phyloP scores from a whole-genome alignment of 75 land plant species.

The Cunninghamia lanceolata region DNA sequence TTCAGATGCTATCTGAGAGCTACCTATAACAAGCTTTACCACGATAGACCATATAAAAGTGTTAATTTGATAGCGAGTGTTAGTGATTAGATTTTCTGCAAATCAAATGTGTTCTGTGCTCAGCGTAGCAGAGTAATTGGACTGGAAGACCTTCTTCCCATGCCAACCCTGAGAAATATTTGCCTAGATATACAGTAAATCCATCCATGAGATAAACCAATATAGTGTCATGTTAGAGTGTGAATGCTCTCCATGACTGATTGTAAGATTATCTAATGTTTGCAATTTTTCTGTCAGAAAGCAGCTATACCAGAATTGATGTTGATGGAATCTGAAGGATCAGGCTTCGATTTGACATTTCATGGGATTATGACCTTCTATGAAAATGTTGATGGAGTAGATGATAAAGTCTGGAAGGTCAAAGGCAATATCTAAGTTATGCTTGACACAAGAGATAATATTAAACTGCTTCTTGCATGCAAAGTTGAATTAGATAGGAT shows the following conservation, averaged over 20 bases:
- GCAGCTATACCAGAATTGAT: neutral
- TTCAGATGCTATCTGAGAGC: neutral
- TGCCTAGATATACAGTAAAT: neutral
- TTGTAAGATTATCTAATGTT: no score
- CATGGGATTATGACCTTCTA: neutral
- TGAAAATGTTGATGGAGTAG: neutral
- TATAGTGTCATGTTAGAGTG: neutral
- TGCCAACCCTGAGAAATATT: neutral
- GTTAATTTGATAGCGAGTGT: no score
- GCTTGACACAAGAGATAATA: no score
- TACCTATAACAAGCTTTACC: neutral
- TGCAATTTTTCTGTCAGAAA: neutral
- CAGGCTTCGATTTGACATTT: neutral
- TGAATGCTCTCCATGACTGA: neutral
- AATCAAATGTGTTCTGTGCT: neutral
- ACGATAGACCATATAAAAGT: neutral
- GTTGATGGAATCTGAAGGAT: neutral
- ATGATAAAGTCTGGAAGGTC: neutral
- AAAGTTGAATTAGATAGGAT: neutral
- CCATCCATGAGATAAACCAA: neutral
- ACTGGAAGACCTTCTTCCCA: neutral
- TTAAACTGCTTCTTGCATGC: no score
- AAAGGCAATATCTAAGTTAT: neutral
- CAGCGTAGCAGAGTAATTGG: neutral
- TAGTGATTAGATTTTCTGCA: no score